These are phyloP conservation scores for Brassica balearica DNA, from an alignment of 441 rosid species.

Conservation along the genomic window DNA sequence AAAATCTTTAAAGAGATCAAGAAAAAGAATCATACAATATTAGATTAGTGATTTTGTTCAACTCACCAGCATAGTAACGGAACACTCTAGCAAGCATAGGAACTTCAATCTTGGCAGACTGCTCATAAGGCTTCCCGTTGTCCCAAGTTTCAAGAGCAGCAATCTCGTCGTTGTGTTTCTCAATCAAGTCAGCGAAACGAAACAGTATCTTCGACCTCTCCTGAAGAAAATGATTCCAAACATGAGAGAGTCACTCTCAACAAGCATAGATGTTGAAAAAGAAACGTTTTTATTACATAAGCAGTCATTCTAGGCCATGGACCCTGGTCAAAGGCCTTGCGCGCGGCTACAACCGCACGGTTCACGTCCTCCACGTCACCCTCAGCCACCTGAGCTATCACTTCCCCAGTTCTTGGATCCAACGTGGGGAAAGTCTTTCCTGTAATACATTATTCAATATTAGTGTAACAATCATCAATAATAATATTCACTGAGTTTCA, in stretches of 20 bases:
- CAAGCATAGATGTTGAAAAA: background rate
- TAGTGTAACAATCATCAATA: no score
- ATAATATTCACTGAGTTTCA: no score
- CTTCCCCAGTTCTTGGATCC: conserved; percentile 59
- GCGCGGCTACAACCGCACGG: conserved; percentile 58
- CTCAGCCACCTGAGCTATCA: conserved; percentile 60
- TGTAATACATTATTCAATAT: conserved; percentile 5
- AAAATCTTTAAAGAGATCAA: background rate
- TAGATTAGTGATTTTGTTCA: conserved; percentile 21
- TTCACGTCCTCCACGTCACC: conserved; percentile 59
- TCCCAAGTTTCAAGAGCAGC: conserved; percentile 73
- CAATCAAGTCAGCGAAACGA: conserved; percentile 68
- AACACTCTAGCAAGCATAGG: conserved; percentile 55
- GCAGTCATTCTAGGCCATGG: conserved; percentile 65
- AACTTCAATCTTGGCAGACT: conserved; percentile 54
- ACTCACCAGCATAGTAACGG: conserved; percentile 66
- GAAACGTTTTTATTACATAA: conserved; percentile 32
- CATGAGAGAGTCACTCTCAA: conserved; percentile 7
- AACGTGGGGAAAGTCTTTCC: conserved; percentile 53
- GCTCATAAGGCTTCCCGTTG: conserved; percentile 63
- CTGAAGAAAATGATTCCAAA: conserved; percentile 42
- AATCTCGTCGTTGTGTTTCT: conserved; percentile 60
- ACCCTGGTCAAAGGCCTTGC: conserved; percentile 61
- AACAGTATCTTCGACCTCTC: conserved; percentile 56
- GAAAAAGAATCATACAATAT: background rate